phyloP scores from a whole-genome alignment of 148 eudicot species.

The Camellia lanceoleosa region DNA sequence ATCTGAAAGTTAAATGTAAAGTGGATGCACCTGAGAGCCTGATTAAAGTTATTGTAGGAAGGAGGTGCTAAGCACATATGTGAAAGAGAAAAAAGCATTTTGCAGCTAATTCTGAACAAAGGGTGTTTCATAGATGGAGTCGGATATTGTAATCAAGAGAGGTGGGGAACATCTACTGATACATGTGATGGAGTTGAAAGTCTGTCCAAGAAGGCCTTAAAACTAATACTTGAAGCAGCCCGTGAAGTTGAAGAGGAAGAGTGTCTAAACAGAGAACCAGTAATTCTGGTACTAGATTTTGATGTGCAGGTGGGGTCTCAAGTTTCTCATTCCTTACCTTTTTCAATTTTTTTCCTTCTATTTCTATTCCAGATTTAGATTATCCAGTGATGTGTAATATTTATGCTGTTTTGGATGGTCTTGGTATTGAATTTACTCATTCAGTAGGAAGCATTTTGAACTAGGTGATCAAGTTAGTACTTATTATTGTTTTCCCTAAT shows the following conservation, averaged over 20 bases:
- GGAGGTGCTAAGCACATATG: slow-evolving; percentile 37
- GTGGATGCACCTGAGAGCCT: slow-evolving; percentile 29
- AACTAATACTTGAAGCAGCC: slow-evolving; percentile 36
- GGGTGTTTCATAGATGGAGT: too few relatives aligned
- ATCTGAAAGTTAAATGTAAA: slow-evolving; percentile 20
- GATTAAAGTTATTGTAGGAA: slow-evolving; percentile 39
- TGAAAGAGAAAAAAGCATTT: slow-evolving; percentile 27
- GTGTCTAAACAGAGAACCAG: too few relatives aligned
- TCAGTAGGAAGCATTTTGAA: background rate
- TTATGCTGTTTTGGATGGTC: too few relatives aligned
- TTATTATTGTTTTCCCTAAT: background rate
- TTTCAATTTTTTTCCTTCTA: background rate
- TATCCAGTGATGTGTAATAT: background rate
- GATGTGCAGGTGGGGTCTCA: slow-evolving; percentile 59
- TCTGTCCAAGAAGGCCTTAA: slow-evolving; percentile 25
- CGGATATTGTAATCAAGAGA: too few relatives aligned
- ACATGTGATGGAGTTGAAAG: slow-evolving; percentile 27
- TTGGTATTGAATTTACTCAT: too few relatives aligned
- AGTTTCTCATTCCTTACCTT: slow-evolving; percentile 8
- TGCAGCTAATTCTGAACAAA: too few relatives aligned
- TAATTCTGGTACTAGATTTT: too few relatives aligned
- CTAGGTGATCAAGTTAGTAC: background rate
- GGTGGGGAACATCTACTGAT: background rate
- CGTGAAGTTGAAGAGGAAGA: slow-evolving; percentile 32
- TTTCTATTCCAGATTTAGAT: background rate